These are phyloP conservation scores for Pseudocercospora ulei DNA, from an alignment of 2,329 filamentous ascomycete species.

Conservation along the genomic window DNA sequence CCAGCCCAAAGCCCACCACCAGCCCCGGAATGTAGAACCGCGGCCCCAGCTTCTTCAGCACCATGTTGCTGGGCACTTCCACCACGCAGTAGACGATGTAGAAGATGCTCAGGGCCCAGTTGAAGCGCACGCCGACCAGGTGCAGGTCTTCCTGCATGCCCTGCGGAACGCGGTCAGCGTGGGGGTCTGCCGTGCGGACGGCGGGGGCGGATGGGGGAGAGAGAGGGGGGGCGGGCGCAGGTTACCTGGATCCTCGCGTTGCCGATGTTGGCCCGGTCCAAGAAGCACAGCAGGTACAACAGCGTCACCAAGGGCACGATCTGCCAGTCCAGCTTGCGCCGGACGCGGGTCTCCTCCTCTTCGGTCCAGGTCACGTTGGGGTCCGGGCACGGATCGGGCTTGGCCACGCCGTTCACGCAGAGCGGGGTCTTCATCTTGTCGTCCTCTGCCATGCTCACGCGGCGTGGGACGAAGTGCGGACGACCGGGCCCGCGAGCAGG, in stretches of 20 bases:
- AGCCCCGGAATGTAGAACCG: slow-evolving; percentile 8
- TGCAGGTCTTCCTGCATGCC: slow-evolving; percentile 36
- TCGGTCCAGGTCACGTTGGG: slow-evolving; percentile 18
- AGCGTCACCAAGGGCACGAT: slow-evolving; percentile 53
- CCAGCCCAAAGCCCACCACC: slow-evolving; percentile 47
- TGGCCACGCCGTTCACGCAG: slow-evolving; percentile 5
- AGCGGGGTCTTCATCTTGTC: slow-evolving; percentile 10
- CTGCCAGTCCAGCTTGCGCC: slow-evolving; percentile 48
- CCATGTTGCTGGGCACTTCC: slow-evolving; percentile 35
- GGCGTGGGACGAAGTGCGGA: background rate
- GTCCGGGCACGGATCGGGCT: slow-evolving; percentile 8
- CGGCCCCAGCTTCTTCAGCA: slow-evolving; percentile 38
- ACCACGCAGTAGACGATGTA: slow-evolving; percentile 35
- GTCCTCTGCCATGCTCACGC: slow-evolving; percentile 13
- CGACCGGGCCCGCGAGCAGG: slow-evolving; percentile 1
- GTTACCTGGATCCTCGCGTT: slow-evolving; percentile 21
- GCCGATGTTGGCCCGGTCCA: slow-evolving; percentile 38
- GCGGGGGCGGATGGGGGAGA: background rate
- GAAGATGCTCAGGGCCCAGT: slow-evolving; percentile 35
- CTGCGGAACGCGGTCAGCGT: slow-evolving; percentile 19
- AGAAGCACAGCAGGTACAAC: slow-evolving; percentile 50
- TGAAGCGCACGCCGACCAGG: slow-evolving; percentile 30
- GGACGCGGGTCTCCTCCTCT: slow-evolving; percentile 38
- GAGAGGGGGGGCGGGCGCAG: background rate
- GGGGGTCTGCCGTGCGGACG: slow-evolving; percentile 37